Conservation (phyloP, 495 filamentous ascomycete species). For the Podospora australis region DNA sequence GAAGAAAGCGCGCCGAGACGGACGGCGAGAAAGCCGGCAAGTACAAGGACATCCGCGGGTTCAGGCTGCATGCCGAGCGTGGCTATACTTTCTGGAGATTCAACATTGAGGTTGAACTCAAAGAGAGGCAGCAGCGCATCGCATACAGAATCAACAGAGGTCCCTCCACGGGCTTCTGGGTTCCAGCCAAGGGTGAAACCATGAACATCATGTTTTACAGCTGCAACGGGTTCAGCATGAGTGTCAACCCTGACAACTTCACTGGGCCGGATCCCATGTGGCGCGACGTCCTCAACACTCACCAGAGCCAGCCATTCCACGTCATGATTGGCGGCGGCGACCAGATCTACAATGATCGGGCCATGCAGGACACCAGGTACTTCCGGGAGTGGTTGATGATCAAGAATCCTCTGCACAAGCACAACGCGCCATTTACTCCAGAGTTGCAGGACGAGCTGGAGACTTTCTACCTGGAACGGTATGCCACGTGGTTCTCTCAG, state of each 20-base stretch:
- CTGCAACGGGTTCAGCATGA: slow-evolving; percentile 90
- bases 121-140: slow-evolving; percentile 67
- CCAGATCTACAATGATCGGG: slow-evolving; percentile 89
- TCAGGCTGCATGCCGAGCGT: slow-evolving; percentile 74
- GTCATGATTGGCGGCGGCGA: slow-evolving; percentile 98
- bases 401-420: slow-evolving; percentile 73
- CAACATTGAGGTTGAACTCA: slow-evolving; percentile 84
- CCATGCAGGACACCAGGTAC: slow-evolving; percentile 61
- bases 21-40: slow-evolving; percentile 73
- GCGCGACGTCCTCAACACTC: slow-evolving; percentile 89
- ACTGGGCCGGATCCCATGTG: slow-evolving; percentile 93
- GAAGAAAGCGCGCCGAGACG: slow-evolving; percentile 37
- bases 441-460: slow-evolving; percentile 85
- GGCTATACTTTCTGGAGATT: slow-evolving; percentile 97
- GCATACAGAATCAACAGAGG: slow-evolving; percentile 94
- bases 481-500: slow-evolving; percentile 89
- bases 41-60: slow-evolving; percentile 72
- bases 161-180: slow-evolving; percentile 88
- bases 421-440: slow-evolving; percentile 60
- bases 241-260: slow-evolving; percentile 68
- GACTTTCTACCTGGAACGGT: slow-evolving; percentile 76
- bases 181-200: slow-evolving; percentile 72
- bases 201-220: slow-evolving; percentile 99
- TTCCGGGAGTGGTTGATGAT: slow-evolving; percentile 81
- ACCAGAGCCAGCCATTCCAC: slow-evolving; percentile 90